Base-by-base conservation (phyloP, 2,329 filamentous ascomycete species). In the Fusarium anguioides region DNA sequence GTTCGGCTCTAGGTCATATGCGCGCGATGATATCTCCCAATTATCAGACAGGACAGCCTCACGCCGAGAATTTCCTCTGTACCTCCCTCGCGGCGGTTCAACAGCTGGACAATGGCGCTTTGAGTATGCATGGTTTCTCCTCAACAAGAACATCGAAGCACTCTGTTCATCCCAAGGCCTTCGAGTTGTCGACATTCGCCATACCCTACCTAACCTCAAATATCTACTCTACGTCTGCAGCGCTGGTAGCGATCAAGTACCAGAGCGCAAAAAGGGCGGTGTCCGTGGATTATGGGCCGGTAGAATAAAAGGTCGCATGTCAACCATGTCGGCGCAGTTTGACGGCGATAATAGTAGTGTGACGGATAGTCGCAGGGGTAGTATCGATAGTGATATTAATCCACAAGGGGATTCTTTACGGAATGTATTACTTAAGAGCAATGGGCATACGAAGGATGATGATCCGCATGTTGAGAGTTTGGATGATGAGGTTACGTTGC, bases 111-210 rank as follows among this genome's bases (percentile, higher is more conserved):
- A 94, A 42, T 98, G 95, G 81, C 89, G 95, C 4, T 98, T 98
- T 77, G 95, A 98, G 72, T 99, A 98, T 76, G 96, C 85, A 12
- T 96, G 97, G 75, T 99, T 98, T 73, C 82, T 98, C n/a, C 85
- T 99, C 15, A 98, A 98, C 81, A 97, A 98, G 79, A 84, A 98
- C 74, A 94, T 99, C 55, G 94, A 98, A 71, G 79, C 83, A 0
- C 81, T 90, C 5, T 89, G 87, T 60, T 80, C 82, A 5, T 82
- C 84, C 2, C 89, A 94, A 68, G 91, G 91, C 0, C 81, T 97
- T 14, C 89, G 90, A 44, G 89, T 97, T 2, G 86, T 97, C 65
- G 96, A 99, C 74, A 93, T 97, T 18, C 87, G 96, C 6, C 93
- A 98, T 70, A 97, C 95, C 0, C 81, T 98, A 8, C 94, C 95